Base-by-base conservation (phyloP, 2,329 filamentous ascomycete genomes). In the Lasiodiplodia citricola region DNA sequence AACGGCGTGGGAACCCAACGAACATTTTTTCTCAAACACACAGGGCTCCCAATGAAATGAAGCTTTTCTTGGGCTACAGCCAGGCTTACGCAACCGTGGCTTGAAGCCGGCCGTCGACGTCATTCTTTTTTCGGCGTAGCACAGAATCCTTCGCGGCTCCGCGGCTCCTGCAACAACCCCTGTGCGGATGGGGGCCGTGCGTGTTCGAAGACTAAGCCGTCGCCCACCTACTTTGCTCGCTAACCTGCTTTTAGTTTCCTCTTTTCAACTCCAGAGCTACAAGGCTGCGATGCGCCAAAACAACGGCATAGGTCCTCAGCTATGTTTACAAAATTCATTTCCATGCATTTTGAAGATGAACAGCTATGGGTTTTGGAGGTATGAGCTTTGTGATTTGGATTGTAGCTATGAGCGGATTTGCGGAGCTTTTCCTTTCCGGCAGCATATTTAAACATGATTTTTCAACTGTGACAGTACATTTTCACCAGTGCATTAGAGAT, bases 161-260 rank as follows among this genome's bases (percentile, higher is more conserved):
- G 31, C 31, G 31, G 31, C 31, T 31, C 31, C 31, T 31, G 31
- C 31, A 10, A 31, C 31, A 31, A 31, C 31, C 31, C 31, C 31
- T 31, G 31, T 31, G 31, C 31, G 31, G 31, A 31, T 31, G 16
- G 16, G 23, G 52, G 6, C 52, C 52, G 52, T n/a, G 52, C 28
- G 5, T 16, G 6, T 55, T 21, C 52, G 52, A 55, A 55, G 52
- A 37, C 23, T 10, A 55, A 13, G 28, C 52, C 28, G 18, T 28
- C 52, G 28, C 52, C 28, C 52, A 37, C 52, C 52, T 37, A 14
- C 31, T 31, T 31, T 55, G 52, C 52, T 55, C 52, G 52, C 23
- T 55, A 55, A 55, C 13, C 21, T 52, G 52, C 44, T 1, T 47
- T 11, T 11, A 16, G 18, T 47, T 21, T 7, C 2, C 18, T 14